Percentiles rank a stretch among this genome's conserved stretches.
Conservation (phyloP, 805 yeast genomes). For the Kockiozyma suomiensis region DNA sequence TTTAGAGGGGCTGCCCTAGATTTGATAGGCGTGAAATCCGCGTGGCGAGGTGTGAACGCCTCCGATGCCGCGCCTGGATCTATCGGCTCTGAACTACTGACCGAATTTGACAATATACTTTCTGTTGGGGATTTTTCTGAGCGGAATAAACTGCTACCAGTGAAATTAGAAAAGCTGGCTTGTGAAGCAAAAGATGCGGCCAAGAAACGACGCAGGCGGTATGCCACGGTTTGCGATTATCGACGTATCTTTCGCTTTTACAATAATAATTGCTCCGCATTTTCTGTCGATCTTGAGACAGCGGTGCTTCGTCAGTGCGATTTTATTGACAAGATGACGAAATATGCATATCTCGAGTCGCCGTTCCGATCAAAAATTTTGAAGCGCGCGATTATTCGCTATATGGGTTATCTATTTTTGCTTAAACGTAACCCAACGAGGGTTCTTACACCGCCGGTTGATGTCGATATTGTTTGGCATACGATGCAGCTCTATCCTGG, state of each 20-base stretch:
- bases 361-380: slow-evolving; percentile 22
- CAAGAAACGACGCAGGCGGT: background rate
- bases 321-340: slow-evolving; percentile 31
- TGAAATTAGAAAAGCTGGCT: background rate
- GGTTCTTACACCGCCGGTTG: slow-evolving; percentile 30
- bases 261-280: slow-evolving; percentile 19
- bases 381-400: slow-evolving; percentile 15
- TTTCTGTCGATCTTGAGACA: slow-evolving; percentile 22
- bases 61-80: background rate
- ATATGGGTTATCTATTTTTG: slow-evolving; percentile 19
- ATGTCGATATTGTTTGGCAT: slow-evolving; percentile 35
- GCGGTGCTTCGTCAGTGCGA: slow-evolving; percentile 33
- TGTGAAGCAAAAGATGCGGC: too few species aligned
- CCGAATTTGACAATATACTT: background rate
- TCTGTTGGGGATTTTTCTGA: background rate
- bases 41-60: background rate
- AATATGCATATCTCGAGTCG: slow-evolving; percentile 29
- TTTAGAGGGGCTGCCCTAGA: background rate
- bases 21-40: background rate
- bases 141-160: background rate
- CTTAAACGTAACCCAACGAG: slow-evolving; percentile 2
- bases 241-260: background rate
- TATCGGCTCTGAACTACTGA: background rate
- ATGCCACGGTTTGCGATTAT: background rate
- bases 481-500: slow-evolving; percentile 32